Base-by-base conservation (phyloP, 352 stramenopile genomes). In the Globisporangium sylvaticum region DNA sequence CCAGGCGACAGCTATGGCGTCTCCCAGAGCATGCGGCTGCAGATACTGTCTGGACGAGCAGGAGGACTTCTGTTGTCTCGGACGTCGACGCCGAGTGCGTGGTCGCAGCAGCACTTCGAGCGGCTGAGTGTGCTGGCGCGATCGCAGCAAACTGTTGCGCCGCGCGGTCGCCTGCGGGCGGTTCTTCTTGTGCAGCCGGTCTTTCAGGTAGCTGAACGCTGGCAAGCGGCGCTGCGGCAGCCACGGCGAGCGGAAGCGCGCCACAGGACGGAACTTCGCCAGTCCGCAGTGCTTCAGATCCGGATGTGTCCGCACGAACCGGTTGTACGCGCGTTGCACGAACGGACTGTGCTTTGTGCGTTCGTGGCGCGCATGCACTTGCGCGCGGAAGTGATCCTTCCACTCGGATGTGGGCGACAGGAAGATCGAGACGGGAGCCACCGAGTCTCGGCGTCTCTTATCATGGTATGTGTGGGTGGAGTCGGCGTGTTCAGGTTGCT, bases 171-270 rank as follows among this genome's bases (percentile, higher is more conserved):
- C 50, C 7, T 73, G 60, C 3, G 71, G 71, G 1, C 48, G 46
- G 46, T 76, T 59, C n/a, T 58, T 62, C 39, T 72, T 59, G 54
- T 65, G 66, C 20, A 73, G 31, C 4, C 69, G 66, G 1, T 48
- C 52, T 27, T 69, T 42, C 22, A 76, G 58, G 66, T 76, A 71
- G 48, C 72, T 78, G 37, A 69, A 64, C 44, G 68, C 44, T 0
- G 64, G 60, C 1, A 62, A n/a, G 10, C 25, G 54, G 2, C 24
- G 48, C 4, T 29, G 67, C 4, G 56, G 55, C 9, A n/a, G 27
- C n/a, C 20, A 22, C 27, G 25, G 20, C 14, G n/a, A 29, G 37
- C 39, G 53, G 14, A 59, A 55, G 14, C 39, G 62, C 37, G 12
- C 25, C 39, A 60, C 60, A 12, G 31, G 32, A 37, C 10, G 14